Evolutionary conservation across 495 filamentous ascomycete species (phyloP), one percentile per base, ranked within the genome.

Genomic region (Lichenothelia convexa): DNA sequence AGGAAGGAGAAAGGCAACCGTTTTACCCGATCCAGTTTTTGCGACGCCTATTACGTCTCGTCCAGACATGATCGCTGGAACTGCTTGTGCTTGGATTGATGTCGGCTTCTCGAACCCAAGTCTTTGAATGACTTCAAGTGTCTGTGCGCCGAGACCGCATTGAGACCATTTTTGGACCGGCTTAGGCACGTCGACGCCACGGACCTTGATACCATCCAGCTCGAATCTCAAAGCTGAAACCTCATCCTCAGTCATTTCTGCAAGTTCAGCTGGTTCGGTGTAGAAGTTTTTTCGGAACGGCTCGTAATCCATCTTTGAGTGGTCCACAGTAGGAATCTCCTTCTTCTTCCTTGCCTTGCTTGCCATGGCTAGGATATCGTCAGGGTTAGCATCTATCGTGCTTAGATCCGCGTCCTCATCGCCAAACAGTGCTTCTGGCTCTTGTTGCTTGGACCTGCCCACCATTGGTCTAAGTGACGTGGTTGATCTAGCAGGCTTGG

Each of bases 1-100:
- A 15, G 89, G 89, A 13, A 99, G 65, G 11, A 87, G 55, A 50
- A 93, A 99, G 18, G 91, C 89, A 44, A 93, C 75, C 1, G 91
- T 99, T 56, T 99, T 99, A 45, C 91, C 91, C n/a, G 91, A 95
- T 3, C 91, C 91, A 15, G 91, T 99, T 56, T 95, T 95, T 2
- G 91, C 91, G 29, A 95, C 80, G 45, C 87, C 89, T 42, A 95
- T 91, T 11, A 94, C 77, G 62, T 99, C 87, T 46, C 84, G 75
- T 12, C 91, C 91, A 23, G 87, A 89, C 82, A 93, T 93, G 43
- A 93, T 84, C 5, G 82, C 74, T 7, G 91, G 91, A 45, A 95
- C 75, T 1, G 91, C 89, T 50, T 99, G 91, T 41, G 82, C 70
- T 59, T 99, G 91, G 43, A 99, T 93, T 6, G 89, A 72, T 8